Conservation (phyloP, 2,329 filamentous ascomycete species). For the Pseudocercospora fuligena region DNA sequence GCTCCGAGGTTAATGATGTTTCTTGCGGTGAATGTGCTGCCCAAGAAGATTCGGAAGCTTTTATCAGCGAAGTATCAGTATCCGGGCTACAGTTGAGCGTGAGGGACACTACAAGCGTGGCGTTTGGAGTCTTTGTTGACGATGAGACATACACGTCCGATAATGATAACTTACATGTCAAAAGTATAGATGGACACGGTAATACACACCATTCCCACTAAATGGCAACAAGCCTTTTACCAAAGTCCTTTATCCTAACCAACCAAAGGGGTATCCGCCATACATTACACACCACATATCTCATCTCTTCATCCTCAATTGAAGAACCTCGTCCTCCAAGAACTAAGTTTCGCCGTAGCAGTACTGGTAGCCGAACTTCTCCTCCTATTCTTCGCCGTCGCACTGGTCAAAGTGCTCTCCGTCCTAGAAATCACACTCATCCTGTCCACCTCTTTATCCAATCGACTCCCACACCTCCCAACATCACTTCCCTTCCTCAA, state of each 20-base stretch:
- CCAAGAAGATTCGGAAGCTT: neutral
- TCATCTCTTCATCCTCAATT: slow-evolving; percentile 9
- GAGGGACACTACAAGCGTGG: neutral
- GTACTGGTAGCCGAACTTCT: slow-evolving; percentile 23
- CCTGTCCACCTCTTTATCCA: slow-evolving; percentile 10
- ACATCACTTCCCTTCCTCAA: slow-evolving; percentile 22
- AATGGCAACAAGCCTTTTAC: neutral
- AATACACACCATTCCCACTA: neutral
- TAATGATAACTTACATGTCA: neutral
- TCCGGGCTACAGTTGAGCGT: neutral
- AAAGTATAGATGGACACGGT: neutral
- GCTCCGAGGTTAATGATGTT: neutral
- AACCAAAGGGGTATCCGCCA: slow-evolving; percentile 1
- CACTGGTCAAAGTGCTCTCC: slow-evolving; percentile 11
- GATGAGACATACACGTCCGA: neutral
- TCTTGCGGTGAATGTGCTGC: neutral
- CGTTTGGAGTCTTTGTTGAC: neutral
- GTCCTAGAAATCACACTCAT: slow-evolving; percentile 15
- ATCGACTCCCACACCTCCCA: slow-evolving; percentile 13
- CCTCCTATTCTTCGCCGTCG: slow-evolving; percentile 15
- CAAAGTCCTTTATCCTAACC: neutral
- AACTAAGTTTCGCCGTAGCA: slow-evolving; percentile 27
- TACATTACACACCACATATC: neutral
- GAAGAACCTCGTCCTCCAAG: slow-evolving; percentile 25
- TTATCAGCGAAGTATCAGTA: neutral